Percentiles rank a stretch among this genome's conserved stretches.
These are phyloP conservation scores for Podosphaera leucotricha DNA, from an alignment of 2,329 filamentous ascomycete genomes.

Conservation along the genomic window DNA sequence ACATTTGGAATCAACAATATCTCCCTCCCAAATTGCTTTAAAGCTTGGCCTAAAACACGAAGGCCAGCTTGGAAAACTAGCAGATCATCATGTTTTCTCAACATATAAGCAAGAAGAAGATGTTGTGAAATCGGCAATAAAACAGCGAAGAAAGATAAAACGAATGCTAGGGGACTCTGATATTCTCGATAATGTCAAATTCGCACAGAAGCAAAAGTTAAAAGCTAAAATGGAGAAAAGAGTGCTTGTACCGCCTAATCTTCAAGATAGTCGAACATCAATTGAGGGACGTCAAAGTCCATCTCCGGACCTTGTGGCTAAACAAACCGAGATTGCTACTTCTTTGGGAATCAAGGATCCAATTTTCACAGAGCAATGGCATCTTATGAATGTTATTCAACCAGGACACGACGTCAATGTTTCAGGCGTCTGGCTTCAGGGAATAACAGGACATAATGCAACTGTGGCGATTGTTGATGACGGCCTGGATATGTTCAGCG, in stretches of 20 bases:
- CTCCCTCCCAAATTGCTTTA: constrained; percentile 45
- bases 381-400: constrained; percentile 65
- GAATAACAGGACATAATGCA: constrained; percentile 69
- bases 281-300: constrained; percentile 7
- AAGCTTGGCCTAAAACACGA: constrained; percentile 59
- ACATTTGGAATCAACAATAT: constrained; percentile 43
- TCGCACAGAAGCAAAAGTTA: constrained; percentile 55
- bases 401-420: constrained; percentile 85
- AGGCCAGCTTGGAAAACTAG: constrained; percentile 54
- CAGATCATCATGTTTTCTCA: constrained; percentile 68
- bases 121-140: constrained; percentile 29
- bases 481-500: constrained; percentile 84
- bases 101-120: constrained; percentile 37
- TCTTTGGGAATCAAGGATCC: constrained; percentile 63
- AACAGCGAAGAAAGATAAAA: constrained; percentile 32
- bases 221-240: constrained; percentile 36
- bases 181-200: constrained; percentile 48
- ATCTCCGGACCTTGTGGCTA: constrained; percentile 22
- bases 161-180: constrained; percentile 28
- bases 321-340: constrained; percentile 35
- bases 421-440: constrained; percentile 76
- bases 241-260: constrained; percentile 10
- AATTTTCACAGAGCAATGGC: constrained; percentile 88
- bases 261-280: constrained; percentile 6
- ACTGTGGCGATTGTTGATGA: constrained; percentile 93